Base-by-base conservation (phyloP, 345 rosid genomes). In the Raphanus sativus region DNA sequence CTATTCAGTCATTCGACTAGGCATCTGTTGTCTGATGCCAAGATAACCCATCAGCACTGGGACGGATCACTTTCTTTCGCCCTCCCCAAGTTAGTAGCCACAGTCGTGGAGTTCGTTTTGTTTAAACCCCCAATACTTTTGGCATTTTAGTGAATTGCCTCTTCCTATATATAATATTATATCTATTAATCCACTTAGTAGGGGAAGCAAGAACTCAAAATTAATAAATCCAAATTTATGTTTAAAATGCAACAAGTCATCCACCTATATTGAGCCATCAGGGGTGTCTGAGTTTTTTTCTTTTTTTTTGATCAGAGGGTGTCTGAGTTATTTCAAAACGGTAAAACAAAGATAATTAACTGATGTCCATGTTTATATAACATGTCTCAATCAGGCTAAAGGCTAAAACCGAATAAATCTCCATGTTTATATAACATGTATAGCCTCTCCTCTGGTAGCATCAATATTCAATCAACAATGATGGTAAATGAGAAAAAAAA, bases 401-500 rank as follows among this genome's bases (percentile, higher is more conserved):
- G 12, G n/a, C 62, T 25, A 65, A 62, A 69, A 34, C 36, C 40
- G 54, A 34, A 69, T 52, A 69, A 78, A 67, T 60, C 65, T 67
- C 29, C 64, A 61, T 67, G 69, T 61, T 67, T 60, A 66, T 72
- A 72, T 71, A 77, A 38, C 0, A 55, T 63, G 59, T 63, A 71
- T 58, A 77, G 11, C 66, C n/a, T n/a, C 71, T 38, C 82, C 30
- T 62, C 40, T 72, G 32, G 38, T 66, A 30, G 62, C 42, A 73
- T 62, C 60, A 62, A 67, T 67, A 60, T 16, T 62, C 70, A 73
- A 62, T 62, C 71, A 74, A 32, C 40, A 79, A 74, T 69, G 62
- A 36, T 48, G 48, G 45, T 54, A 68, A 52, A 38, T 34, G 30
- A 34, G 40, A 34, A 1, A n/a, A 76, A 15, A 4, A 67, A 12